Percentiles rank a stretch among this genome's conserved stretches.
Evolutionary conservation across 164 flowering plant species (phyloP).

Genomic region (Vitis labrusca): DNA sequence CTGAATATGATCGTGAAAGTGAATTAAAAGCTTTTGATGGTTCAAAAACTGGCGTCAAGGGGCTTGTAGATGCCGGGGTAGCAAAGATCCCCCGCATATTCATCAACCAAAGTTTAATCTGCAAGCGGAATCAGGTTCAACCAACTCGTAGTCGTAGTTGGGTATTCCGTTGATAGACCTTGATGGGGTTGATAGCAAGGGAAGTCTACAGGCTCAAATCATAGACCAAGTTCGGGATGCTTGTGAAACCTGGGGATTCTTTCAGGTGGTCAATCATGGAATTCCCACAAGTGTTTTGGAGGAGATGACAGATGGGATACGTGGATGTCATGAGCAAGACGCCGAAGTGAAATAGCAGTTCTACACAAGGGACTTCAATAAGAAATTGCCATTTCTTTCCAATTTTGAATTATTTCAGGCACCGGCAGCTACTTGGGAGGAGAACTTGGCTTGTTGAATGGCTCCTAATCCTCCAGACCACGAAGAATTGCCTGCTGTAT

Average conservation of each 20-base stretch:
- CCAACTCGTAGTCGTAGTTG: background rate
- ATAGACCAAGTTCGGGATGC: slow-evolving; percentile 28
- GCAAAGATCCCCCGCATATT: background rate
- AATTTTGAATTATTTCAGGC: slow-evolving; percentile 27
- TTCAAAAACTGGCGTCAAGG: slow-evolving; percentile 44
- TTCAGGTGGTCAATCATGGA: slow-evolving; percentile 48
- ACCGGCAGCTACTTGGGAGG: slow-evolving; percentile 40
- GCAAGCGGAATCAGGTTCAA: too few relatives aligned
- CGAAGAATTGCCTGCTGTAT: slow-evolving; percentile 21
- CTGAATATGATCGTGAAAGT: too few relatives aligned
- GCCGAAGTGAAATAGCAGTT: slow-evolving; percentile 27
- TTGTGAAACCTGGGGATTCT: slow-evolving; percentile 43
- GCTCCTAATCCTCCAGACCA: slow-evolving; percentile 25
- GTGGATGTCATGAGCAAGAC: slow-evolving; percentile 33
- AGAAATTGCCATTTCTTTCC: slow-evolving; percentile 16
- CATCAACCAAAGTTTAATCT: too few relatives aligned
- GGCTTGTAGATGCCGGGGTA: slow-evolving; percentile 43
- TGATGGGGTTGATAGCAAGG: slow-evolving; percentile 10
- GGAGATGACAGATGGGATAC: slow-evolving; percentile 27
- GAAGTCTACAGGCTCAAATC: slow-evolving; percentile 9
- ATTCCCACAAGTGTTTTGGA: slow-evolving; percentile 27
- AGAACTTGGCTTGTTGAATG: slow-evolving; percentile 15
- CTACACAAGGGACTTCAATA: slow-evolving; percentile 26
- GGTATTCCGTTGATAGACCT: slow-evolving; percentile 32
- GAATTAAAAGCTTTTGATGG: too few relatives aligned